Evolutionary conservation across 805 yeast species (phyloP).

Genomic region (Starmerella floricola): DNA sequence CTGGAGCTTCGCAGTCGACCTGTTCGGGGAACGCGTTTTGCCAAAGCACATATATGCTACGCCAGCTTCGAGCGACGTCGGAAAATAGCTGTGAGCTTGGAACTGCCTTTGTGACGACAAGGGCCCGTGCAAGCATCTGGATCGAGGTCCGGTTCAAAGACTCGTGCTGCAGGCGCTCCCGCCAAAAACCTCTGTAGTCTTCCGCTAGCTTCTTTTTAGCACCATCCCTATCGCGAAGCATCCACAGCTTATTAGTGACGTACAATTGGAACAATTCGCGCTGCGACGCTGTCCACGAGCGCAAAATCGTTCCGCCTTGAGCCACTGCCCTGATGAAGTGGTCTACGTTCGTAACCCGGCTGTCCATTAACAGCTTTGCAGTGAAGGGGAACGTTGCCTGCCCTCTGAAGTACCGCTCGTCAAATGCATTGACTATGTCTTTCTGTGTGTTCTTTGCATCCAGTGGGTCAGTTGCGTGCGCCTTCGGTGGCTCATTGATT

Average conservation of each 20-base stretch:
- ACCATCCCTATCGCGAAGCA: slow-evolving; percentile 13
- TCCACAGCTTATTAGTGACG: slow-evolving; percentile 25
- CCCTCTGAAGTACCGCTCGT: slow-evolving; percentile 24
- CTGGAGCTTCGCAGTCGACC: not conserved
- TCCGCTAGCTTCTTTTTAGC: slow-evolving; percentile 19
- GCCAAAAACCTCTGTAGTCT: slow-evolving; percentile 20
- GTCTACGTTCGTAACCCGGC: slow-evolving; percentile 18
- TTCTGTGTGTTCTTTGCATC: slow-evolving; percentile 10
- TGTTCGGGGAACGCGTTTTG: not conserved
- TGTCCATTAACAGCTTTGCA: slow-evolving; percentile 20
- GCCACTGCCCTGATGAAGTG: slow-evolving; percentile 22
- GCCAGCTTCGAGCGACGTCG: slow-evolving; percentile 8
- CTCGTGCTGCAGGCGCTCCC: slow-evolving; percentile 2
- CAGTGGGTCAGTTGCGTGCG: slow-evolving; percentile 5
- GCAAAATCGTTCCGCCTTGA: slow-evolving; percentile 24
- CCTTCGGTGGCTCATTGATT: slow-evolving; percentile 3
- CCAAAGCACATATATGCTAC: slow-evolving; percentile 11
- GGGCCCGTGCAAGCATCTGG: slow-evolving; percentile 13
- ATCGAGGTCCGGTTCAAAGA: slow-evolving; percentile 5
- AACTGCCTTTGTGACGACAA: slow-evolving; percentile 13
- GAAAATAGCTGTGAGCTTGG: not conserved
- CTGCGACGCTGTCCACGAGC: slow-evolving; percentile 22
- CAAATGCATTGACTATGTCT: slow-evolving; percentile 21
- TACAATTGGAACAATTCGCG: slow-evolving; percentile 23
- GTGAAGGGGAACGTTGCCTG: slow-evolving; percentile 21